Percentiles rank a stretch among this genome's conserved stretches.
Evolutionary conservation across 2,329 filamentous ascomycete species (phyloP).

Genomic region (Fusarium temperatum): DNA sequence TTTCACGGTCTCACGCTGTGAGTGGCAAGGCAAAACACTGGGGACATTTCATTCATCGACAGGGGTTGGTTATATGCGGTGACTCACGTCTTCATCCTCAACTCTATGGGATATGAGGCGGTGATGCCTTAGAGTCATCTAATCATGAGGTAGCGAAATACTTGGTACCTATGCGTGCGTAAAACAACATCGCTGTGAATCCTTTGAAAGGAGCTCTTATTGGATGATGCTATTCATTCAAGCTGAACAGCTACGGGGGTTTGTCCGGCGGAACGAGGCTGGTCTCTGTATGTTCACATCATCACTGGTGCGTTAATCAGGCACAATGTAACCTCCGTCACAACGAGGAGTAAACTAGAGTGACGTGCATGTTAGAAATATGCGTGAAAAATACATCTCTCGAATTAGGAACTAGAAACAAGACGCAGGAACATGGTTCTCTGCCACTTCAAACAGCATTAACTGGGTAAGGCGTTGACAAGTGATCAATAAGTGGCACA

Average conservation of each 20-base stretch:
- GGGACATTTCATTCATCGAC: conserved; percentile 6
- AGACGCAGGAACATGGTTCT: conserved; percentile 2
- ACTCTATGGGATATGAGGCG: conserved; percentile 2
- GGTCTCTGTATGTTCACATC: neutral
- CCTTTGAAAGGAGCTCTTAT: neutral
- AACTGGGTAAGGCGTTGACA: neutral
- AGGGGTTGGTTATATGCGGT: conserved; percentile 21
- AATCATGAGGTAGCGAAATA: conserved; percentile 7
- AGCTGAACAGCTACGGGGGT: neutral
- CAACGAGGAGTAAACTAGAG: neutral
- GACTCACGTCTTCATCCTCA: conserved; percentile 25
- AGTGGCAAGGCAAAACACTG: conserved; percentile 32
- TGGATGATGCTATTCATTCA: neutral
- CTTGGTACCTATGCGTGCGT: neutral
- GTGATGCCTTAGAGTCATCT: conserved; percentile 15
- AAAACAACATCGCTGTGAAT: neutral
- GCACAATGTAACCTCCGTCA: conserved; percentile 27
- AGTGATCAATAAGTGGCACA: conserved; percentile 33
- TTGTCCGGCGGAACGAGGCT: neutral
- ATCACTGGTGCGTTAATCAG: conserved; percentile 32
- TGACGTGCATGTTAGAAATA: conserved; percentile 17
- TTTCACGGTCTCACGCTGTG: conserved; percentile 18
- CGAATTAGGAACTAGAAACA: neutral
- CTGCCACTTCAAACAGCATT: neutral
- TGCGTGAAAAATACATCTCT: neutral